Base-by-base conservation (phyloP, 2,329 filamentous ascomycete species). In the Botrytis tulipae region DNA sequence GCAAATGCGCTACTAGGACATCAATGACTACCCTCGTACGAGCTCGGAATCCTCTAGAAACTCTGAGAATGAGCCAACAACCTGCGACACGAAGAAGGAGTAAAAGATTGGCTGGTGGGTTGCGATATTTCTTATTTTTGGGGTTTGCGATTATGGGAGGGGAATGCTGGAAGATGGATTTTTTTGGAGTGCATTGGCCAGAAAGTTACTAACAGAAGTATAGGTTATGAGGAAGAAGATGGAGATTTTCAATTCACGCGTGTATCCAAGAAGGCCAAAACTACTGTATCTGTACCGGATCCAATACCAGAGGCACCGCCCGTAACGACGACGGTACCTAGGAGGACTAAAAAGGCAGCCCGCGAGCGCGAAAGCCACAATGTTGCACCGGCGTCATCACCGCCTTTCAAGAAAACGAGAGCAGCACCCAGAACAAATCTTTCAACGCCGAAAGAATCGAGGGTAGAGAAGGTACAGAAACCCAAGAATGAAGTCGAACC, bases 171-270 rank as follows among this genome's bases (percentile, higher is more conserved):
- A 35, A 51, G 61, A 62, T 59, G 60, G 12, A 16, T 20, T 16
- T 61, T 68, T 54, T 68, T 65, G 72, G 25, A 54, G 25, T 69
- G 73, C 51, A 72, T 73, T 25, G 25, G n/a, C 37, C 22, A 22
- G 42, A 51, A 25, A 35, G n/a, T 71, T 73, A 66, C 74, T 77
- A 65, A 75, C 72, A 42, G 25, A 57, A 57, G 54, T 37, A 61
- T 72, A 84, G 85, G 83, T 75, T 91, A 91, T 78, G 91, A 93
- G 78, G 92, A 95, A 82, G 88, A 92, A 79, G 90, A 93, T 84
- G 92, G 92, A 78, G 93, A 93, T 76, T 95, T 95, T 78, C 85
- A 89, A 73, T 95, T 94, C 81, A 89, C 90, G 76, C 88, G 92
- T 77, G 90, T 87, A 75, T 85, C 90, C 18, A 92, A 92, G 80